A percentile compares a stretch with the other conserved stretches of the same genome.
Conservation (phyloP, 2,329 filamentous ascomycete genomes). For the Aaosphaeria pasadenensis region DNA sequence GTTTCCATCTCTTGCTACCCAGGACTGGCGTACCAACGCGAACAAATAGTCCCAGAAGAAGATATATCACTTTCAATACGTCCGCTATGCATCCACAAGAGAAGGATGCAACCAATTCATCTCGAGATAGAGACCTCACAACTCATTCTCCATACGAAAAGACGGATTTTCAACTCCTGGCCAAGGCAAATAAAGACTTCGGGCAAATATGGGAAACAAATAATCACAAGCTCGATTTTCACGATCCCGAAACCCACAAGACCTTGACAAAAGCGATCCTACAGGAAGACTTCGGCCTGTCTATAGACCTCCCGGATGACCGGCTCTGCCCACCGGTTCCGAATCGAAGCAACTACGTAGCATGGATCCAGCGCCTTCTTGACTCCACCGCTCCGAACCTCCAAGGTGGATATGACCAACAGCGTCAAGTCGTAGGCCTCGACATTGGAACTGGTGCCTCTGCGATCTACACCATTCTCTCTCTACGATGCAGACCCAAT, state of each 20-base stretch:
- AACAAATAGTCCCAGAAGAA: too few species aligned
- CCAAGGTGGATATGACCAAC: slow-evolving; percentile 44
- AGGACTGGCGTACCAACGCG: too few species aligned
- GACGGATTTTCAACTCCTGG: slow-evolving; percentile 62
- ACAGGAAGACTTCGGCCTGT: slow-evolving; percentile 69
- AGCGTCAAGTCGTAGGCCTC: slow-evolving; percentile 63
- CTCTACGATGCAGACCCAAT: slow-evolving; percentile 60
- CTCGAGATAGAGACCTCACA: background rate
- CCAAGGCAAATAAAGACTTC: slow-evolving; percentile 58
- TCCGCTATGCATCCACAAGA: too few species aligned
- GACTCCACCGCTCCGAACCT: slow-evolving; percentile 60
- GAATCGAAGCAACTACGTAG: slow-evolving; percentile 78
- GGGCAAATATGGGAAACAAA: slow-evolving; percentile 45
- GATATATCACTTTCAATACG: too few species aligned
- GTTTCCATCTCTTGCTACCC: too few species aligned
- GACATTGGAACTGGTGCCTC: slow-evolving; percentile 91
- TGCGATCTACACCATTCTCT: slow-evolving; percentile 85
- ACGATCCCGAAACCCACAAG: slow-evolving; percentile 71
- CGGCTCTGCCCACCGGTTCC: slow-evolving; percentile 80
- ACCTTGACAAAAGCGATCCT: slow-evolving; percentile 76
- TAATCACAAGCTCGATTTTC: slow-evolving; percentile 72
- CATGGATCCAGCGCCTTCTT: slow-evolving; percentile 81
- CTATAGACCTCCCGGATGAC: slow-evolving; percentile 69
- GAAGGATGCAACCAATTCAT: background rate
- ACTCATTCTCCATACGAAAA: slow-evolving; percentile 46